Percentiles rank a stretch among this genome's conserved stretches.
Conservation (phyloP, 225 moss, liverwort and hornwort species). For the Pseudisothecium myosuroides region DNA sequence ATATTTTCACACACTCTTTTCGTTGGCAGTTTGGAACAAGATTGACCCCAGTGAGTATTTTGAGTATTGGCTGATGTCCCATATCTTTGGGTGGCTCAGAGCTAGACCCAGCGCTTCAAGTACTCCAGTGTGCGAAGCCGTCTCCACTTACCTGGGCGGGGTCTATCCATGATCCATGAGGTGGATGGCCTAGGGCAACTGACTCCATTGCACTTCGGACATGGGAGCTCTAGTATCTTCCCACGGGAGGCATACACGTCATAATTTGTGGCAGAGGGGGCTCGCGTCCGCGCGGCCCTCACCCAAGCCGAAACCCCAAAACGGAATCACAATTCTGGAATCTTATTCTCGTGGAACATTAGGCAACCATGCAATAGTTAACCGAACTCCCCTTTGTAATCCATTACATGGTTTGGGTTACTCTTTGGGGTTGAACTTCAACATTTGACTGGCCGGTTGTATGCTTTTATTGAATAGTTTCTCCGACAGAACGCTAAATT, state of each 20-base stretch:
- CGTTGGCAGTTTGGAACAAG: background rate
- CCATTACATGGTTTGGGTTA: background rate
- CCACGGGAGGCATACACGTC: conserved; percentile 46
- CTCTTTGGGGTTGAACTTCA: background rate
- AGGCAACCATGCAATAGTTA: too few relatives aligned
- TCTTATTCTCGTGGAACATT: background rate
- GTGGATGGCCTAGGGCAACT: background rate
- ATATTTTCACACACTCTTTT: background rate
- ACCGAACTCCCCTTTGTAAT: background rate
- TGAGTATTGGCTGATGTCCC: background rate
- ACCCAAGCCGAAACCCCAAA: background rate
- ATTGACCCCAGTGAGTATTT: background rate
- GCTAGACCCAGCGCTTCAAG: background rate
- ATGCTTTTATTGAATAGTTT: background rate
- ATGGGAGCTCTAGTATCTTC: conserved; percentile 6
- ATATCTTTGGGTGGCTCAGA: background rate
- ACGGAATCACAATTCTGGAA: background rate
- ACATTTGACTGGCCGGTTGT: background rate
- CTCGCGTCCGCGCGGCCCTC: conserved; percentile 50
- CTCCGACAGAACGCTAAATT: background rate
- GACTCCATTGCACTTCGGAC: background rate
- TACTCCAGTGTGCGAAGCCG: accelerated
- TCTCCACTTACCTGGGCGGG: conserved; percentile 26
- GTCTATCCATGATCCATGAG: background rate
- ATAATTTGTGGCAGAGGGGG: conserved; percentile 50